Conservation (phyloP, 768 basidiomycete species). For the Tephrocybe sp. region DNA sequence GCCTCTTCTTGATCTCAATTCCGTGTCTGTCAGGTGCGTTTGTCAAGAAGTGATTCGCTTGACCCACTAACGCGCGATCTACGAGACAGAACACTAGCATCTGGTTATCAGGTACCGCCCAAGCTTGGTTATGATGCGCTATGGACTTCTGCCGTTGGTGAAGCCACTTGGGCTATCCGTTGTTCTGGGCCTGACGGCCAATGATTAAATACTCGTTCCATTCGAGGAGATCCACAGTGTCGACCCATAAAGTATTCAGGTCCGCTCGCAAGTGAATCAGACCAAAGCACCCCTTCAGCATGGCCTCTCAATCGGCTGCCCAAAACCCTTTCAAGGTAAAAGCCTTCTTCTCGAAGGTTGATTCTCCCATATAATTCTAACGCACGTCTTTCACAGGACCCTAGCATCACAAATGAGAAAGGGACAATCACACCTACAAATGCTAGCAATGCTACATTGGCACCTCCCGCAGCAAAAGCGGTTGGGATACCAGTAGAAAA, state of each 20-base stretch:
- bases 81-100: not conserved
- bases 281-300: not conserved
- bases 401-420: not conserved
- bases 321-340: not conserved
- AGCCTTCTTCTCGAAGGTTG: not conserved
- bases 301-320: not conserved
- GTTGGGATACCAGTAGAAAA: slow-evolving; percentile 18
- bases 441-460: not conserved
- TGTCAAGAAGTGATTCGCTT: not conserved
- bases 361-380: not conserved
- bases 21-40: not conserved
- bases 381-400: no score
- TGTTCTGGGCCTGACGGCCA: no score
- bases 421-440: not conserved
- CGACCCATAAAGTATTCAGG: not conserved
- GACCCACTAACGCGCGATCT: not conserved
- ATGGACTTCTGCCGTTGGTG: no score
- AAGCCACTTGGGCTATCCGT: no score
- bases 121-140: not conserved
- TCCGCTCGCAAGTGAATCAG: not conserved
- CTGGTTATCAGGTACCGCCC: not conserved
- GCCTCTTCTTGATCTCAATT: not conserved
- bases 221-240: not conserved
- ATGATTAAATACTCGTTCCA: not conserved
- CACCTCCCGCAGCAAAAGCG: not conserved